Evolutionary conservation across 805 yeast species (phyloP).

Genomic region (Hyphopichia homilentoma): DNA sequence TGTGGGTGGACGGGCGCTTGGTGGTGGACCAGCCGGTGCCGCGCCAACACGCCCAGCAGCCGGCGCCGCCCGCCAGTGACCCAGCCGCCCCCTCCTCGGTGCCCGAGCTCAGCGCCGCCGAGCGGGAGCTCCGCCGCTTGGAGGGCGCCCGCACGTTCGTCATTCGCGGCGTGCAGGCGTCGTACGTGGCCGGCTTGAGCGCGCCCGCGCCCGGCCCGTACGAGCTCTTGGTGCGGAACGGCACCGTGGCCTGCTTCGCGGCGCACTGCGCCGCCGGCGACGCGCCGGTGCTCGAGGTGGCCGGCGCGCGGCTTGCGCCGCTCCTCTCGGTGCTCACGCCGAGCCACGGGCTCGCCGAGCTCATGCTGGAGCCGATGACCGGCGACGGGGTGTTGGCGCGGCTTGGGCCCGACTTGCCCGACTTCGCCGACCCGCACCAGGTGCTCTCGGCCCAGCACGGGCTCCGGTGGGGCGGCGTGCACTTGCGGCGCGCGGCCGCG

Average conservation of each 20-base stretch:
- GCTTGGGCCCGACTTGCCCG: not conserved
- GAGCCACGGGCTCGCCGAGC: constrained; percentile 3
- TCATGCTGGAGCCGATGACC: constrained; percentile 2
- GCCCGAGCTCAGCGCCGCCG: not conserved
- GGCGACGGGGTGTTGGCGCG: constrained; percentile 4
- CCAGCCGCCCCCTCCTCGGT: not conserved
- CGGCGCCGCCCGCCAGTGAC: not conserved
- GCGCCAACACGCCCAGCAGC: not conserved
- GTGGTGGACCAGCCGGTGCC: constrained; percentile 1
- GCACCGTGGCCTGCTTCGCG: constrained; percentile 1
- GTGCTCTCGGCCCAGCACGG: constrained; percentile 3
- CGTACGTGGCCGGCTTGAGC: not conserved
- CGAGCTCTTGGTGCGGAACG: constrained; percentile 1
- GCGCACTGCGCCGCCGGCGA: constrained; percentile 1
- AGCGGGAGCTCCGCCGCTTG: not conserved
- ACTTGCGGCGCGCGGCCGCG: constrained; percentile 3
- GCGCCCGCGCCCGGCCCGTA: not conserved
- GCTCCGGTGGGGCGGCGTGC: constrained; percentile 3
- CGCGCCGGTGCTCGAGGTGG: not conserved
- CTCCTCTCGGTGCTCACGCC: constrained; percentile 2
- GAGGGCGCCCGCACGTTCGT: not conserved
- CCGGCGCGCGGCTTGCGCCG: constrained; percentile 1
- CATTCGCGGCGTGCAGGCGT: not conserved
- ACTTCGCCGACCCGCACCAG: constrained; percentile 1
- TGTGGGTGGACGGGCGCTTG: constrained; percentile 3